Conservation (phyloP, 805 yeast genomes). For the Teunomyces pallodes region DNA sequence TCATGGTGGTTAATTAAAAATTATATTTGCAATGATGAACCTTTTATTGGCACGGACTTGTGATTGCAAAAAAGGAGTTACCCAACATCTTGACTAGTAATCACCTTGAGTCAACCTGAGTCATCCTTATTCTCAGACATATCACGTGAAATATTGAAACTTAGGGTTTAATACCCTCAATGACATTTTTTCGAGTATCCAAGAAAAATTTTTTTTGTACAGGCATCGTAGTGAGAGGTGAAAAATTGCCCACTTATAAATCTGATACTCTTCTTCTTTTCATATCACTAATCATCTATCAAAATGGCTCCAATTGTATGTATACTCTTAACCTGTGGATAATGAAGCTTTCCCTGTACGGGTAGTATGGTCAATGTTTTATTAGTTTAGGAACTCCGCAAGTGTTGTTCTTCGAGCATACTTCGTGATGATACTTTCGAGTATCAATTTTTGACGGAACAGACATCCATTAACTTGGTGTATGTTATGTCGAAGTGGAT, state of each 20-base stretch:
- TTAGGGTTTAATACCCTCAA: neutral
- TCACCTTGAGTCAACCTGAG: constrained; percentile 6
- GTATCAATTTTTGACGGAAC: neutral
- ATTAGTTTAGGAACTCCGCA: constrained; percentile 4
- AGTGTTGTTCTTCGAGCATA: neutral
- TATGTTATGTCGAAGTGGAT: constrained; percentile 3
- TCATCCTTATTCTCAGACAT: neutral
- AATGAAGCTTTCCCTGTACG: constrained; percentile 38
- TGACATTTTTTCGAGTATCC: neutral
- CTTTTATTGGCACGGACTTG: neutral
- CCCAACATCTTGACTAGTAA: neutral
- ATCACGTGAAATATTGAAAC: neutral
- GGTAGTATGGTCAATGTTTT: constrained; percentile 17
- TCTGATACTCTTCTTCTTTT: constrained; percentile 4
- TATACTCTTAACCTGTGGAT: constrained; percentile 27
- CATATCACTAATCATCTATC: constrained; percentile 12
- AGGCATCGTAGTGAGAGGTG: neutral
- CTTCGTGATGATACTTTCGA: neutral
- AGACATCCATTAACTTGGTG: neutral
- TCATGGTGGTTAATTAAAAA: neutral
- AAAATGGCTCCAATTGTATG: constrained; percentile 93
- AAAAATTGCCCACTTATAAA: neutral
- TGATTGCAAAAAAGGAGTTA: neutral
- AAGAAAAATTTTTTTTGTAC: neutral
- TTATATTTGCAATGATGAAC: neutral